These are phyloP conservation scores for Talaromyces pinophilus DNA, from an alignment of 2,329 filamentous ascomycete genomes.

Conservation along the genomic window DNA sequence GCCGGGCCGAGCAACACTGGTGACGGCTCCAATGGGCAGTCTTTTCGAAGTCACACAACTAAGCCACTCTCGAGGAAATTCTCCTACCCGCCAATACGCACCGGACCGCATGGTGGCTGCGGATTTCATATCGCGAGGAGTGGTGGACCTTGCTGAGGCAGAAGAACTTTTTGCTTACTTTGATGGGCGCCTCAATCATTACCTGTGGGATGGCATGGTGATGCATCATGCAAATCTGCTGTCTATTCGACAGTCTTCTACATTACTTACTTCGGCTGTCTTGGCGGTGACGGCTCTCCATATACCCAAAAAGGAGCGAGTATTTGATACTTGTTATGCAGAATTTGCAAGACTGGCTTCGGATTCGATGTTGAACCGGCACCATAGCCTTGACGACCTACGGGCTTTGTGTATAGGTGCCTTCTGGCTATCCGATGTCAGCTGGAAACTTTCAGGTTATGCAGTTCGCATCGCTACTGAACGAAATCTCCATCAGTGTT, in stretches of 20 bases:
- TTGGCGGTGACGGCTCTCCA: conserved; percentile 55
- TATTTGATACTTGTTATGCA: conserved; percentile 53
- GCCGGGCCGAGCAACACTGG: conserved; percentile 39
- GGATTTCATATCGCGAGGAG: conserved; percentile 56
- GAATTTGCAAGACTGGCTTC: conserved; percentile 57
- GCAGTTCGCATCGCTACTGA: conserved; percentile 48
- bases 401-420: conserved; percentile 57
- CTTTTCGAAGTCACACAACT: conserved; percentile 53
- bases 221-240: conserved; percentile 50
- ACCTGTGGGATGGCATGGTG: conserved; percentile 47
- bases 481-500: conserved; percentile 46
- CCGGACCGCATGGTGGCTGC: conserved; percentile 40
- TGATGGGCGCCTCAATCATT: conserved; percentile 45
- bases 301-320: conserved; percentile 48
- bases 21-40: conserved; percentile 50
- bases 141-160: conserved; percentile 47
- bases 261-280: conserved; percentile 46
- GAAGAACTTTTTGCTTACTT: conserved; percentile 47
- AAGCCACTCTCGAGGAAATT: conserved; percentile 40
- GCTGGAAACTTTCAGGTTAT: conserved; percentile 49
- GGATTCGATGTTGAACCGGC: conserved; percentile 55
- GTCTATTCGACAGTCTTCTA: conserved; percentile 50
- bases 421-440: conserved; percentile 59
- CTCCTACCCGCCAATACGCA: conserved; percentile 35
- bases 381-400: conserved; percentile 54